phyloP scores from a whole-genome alignment of 2,329 filamentous ascomycete genomes.

The Apiospora malaysiana region DNA sequence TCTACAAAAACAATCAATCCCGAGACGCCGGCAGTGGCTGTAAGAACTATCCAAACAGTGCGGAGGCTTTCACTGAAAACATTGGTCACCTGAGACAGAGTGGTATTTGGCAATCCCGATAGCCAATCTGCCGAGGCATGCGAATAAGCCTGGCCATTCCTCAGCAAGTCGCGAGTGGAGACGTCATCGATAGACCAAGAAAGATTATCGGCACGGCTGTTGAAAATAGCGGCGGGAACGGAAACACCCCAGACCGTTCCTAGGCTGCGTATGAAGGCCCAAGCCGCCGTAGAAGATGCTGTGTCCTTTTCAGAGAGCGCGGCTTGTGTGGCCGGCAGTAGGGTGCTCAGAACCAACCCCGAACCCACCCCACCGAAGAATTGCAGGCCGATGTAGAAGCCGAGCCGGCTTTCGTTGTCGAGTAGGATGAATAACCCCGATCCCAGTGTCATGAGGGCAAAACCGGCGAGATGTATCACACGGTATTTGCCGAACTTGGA shows the following conservation, averaged over 20 bases:
- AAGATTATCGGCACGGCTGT: slow-evolving; percentile 27
- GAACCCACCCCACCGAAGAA: slow-evolving; percentile 43
- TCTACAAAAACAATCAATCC: slow-evolving; percentile 43
- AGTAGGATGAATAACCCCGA: slow-evolving; percentile 46
- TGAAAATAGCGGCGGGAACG: slow-evolving; percentile 45
- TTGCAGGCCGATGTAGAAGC: slow-evolving; percentile 45
- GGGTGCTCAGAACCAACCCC: slow-evolving; percentile 45
- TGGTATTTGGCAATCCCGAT: slow-evolving; percentile 26
- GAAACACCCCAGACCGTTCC: slow-evolving; percentile 49
- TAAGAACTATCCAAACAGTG: slow-evolving; percentile 45
- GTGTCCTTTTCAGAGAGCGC: slow-evolving; percentile 37
- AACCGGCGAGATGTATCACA: slow-evolving; percentile 35
- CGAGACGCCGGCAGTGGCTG: slow-evolving; percentile 38
- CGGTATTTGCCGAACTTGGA: slow-evolving; percentile 35
- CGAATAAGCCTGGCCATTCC: slow-evolving; percentile 30
- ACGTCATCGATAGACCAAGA: no score
- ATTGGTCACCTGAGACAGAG: slow-evolving; percentile 36
- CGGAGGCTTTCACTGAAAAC: slow-evolving; percentile 43
- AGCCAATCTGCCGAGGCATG: slow-evolving; percentile 24
- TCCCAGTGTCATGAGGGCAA: slow-evolving; percentile 40
- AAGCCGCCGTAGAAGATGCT: slow-evolving; percentile 42
- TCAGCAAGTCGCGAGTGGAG: not conserved
- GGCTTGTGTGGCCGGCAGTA: slow-evolving; percentile 48
- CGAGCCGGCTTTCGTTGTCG: slow-evolving; percentile 38
- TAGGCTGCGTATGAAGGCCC: slow-evolving; percentile 46